Conservation (phyloP, 2,329 filamentous ascomycete genomes). For the Pseudocercospora musae region DNA sequence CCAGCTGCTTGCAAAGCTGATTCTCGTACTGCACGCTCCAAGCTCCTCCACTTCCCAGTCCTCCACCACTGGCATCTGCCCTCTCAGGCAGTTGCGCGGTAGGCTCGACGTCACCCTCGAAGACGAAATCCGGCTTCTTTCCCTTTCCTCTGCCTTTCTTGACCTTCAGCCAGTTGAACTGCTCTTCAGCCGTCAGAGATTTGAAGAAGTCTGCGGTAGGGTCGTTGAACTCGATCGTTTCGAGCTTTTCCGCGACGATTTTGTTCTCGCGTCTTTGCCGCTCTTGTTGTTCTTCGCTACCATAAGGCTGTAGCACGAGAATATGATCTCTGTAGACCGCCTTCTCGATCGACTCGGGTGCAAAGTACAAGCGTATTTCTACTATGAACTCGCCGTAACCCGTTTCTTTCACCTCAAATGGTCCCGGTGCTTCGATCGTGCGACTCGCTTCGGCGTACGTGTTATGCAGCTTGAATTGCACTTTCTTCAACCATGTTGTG, state of each 20-base stretch:
- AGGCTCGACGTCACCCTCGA: slow-evolving; percentile 55
- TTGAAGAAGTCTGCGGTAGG: slow-evolving; percentile 91
- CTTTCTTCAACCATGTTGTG: slow-evolving; percentile 92
- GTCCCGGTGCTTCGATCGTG: slow-evolving; percentile 63
- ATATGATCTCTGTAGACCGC: slow-evolving; percentile 94
- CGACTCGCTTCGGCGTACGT: slow-evolving; percentile 90
- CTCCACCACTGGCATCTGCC: slow-evolving; percentile 66
- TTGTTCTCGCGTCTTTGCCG: slow-evolving; percentile 62
- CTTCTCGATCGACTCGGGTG: slow-evolving; percentile 83
- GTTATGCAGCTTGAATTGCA: slow-evolving; percentile 97
- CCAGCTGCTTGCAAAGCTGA: slow-evolving; percentile 34
- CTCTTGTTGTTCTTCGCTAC: slow-evolving; percentile 66
- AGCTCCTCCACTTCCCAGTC: slow-evolving; percentile 58
- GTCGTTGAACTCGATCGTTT: slow-evolving; percentile 96
- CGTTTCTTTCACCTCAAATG: slow-evolving; percentile 82
- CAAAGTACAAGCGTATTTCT: slow-evolving; percentile 90
- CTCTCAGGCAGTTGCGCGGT: slow-evolving; percentile 72
- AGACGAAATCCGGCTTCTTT: slow-evolving; percentile 49
- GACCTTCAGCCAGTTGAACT: slow-evolving; percentile 51
- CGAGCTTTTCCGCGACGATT: slow-evolving; percentile 78
- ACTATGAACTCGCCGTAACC: slow-evolving; percentile 99
- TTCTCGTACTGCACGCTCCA: slow-evolving; percentile 39
- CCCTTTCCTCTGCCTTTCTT: slow-evolving; percentile 57
- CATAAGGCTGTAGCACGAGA: slow-evolving; percentile 85
- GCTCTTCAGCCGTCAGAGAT: slow-evolving; percentile 71